These are phyloP conservation scores for Myxozyma lipomycoides DNA, from an alignment of 805 yeast species.

Conservation along the genomic window DNA sequence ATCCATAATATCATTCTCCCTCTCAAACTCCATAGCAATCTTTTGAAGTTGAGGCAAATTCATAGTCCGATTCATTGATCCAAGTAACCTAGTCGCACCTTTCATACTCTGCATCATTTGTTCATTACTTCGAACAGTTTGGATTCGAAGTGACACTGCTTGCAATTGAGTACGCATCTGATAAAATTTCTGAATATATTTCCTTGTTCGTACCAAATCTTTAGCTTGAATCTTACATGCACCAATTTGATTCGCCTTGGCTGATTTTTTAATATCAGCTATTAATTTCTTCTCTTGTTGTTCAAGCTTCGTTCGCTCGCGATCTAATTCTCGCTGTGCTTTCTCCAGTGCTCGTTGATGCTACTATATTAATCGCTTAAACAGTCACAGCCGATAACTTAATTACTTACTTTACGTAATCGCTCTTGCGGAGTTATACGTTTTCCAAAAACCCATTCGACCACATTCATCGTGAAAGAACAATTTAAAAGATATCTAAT, in stretches of 20 bases:
- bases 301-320: slow-evolving; percentile 83
- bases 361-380: slow-evolving; percentile 34
- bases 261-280: slow-evolving; percentile 82
- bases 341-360: slow-evolving; percentile 93
- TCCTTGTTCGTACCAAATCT: slow-evolving; percentile 85
- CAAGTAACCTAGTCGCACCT: slow-evolving; percentile 81
- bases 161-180: slow-evolving; percentile 92
- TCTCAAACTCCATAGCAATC: slow-evolving; percentile 93
- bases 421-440: slow-evolving; percentile 91
- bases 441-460: slow-evolving; percentile 96
- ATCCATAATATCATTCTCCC: slow-evolving; percentile 93
- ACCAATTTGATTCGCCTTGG: slow-evolving; percentile 81
- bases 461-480: slow-evolving; percentile 55
- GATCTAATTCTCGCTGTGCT: slow-evolving; percentile 86
- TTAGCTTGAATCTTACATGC: slow-evolving; percentile 94
- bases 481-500: too few relatives aligned
- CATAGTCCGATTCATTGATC: slow-evolving; percentile 85
- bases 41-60: slow-evolving; percentile 83
- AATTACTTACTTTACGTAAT: slow-evolving; percentile 57
- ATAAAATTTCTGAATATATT: slow-evolving; percentile 78
- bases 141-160: slow-evolving; percentile 81
- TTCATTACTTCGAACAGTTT: slow-evolving; percentile 81
- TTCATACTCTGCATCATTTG: slow-evolving; percentile 94
- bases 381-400: not conserved
- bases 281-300: slow-evolving; percentile 86